A percentile compares a stretch with the other conserved stretches of the same genome.
These are phyloP conservation scores for Oryza longistaminata DNA, from an alignment of 176 grass and related monocot species.

Conservation along the genomic window DNA sequence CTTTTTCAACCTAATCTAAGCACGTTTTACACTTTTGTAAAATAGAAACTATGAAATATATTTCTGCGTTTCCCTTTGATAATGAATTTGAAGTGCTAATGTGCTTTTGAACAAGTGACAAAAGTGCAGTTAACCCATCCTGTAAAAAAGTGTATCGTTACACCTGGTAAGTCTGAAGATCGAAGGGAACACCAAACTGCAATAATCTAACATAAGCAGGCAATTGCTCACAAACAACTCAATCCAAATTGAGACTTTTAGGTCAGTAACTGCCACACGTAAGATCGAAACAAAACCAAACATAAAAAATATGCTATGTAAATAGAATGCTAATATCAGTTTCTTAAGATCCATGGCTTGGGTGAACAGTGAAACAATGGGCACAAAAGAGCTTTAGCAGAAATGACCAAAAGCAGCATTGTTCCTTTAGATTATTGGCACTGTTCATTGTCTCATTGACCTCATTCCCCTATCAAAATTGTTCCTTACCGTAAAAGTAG, in stretches of 20 bases:
- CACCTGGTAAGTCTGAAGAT: background rate
- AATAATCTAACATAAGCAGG: background rate
- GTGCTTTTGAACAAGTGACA: slow-evolving; percentile 1
- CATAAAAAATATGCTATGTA: background rate
- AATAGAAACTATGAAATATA: background rate
- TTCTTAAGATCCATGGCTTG: background rate
- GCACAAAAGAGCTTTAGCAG: background rate
- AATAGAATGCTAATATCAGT: slow-evolving; percentile 19
- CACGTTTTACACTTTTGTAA: background rate
- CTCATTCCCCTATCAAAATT: no score
- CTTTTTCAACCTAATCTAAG: background rate
- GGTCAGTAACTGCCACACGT: background rate
- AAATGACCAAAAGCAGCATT: background rate
- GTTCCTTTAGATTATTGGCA: background rate
- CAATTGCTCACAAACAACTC: background rate
- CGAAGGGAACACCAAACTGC: background rate
- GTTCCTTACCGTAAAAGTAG: background rate
- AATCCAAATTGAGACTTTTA: slow-evolving; percentile 23
- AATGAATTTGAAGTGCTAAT: background rate
- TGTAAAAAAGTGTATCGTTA: background rate
- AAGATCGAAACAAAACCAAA: background rate
- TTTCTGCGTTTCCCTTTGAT: background rate
- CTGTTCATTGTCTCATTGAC: background rate
- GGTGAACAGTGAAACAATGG: background rate
- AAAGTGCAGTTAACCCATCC: background rate